Evolutionary conservation across 495 filamentous ascomycete species (phyloP), one percentile per base, ranked within the genome.

Genomic region (Tetracladium setigerum): DNA sequence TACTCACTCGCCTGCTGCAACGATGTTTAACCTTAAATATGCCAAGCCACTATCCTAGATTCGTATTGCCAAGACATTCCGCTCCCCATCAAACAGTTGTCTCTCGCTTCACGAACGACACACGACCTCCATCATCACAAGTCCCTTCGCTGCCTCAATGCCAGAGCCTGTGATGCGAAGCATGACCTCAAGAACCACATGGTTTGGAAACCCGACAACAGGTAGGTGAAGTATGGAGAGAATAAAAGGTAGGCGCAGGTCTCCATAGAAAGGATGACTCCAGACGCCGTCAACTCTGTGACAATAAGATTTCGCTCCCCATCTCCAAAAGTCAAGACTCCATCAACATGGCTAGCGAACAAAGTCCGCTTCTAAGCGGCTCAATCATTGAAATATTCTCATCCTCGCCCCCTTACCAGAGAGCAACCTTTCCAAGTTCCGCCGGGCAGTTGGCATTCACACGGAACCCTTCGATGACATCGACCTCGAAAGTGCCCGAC

Each of bases 371-470:
- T n/a, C 51, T 54, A 14, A 15, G 12, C 34, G 27, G 38, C 44
- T 39, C 45, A 37, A 35, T 1, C 30, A 2, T 30, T 4, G 24
- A 30, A 30, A 13, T 27, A 44, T 33, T 4, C 19, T 42, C 32
- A 22, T 19, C 43, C 27, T 16, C 10, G 11, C 18, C 5, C 41
- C 11, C 35, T 19, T 11, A 1, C 13, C 17, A 30, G 42, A 49
- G 4, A 15, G 41, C 30, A 54, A 54, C 44, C 44, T 57, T 38
- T 44, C 35, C 5, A 53, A 35, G 14, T 57, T 54, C 30, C 55
- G 55, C 30, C 17, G 31, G 5, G 55, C 55, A 9, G 49, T 57
- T 30, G 55, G 55, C 2, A 54, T 57, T 34, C 48, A 54, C 40
- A 17, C 27, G 11, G 16, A 38, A 11, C 4, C 19, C 12, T 12